Percentiles rank a stretch among this genome's conserved stretches.
Evolutionary conservation across 306 rosid species (phyloP).

Genomic region (Cucumis melo): DNA sequence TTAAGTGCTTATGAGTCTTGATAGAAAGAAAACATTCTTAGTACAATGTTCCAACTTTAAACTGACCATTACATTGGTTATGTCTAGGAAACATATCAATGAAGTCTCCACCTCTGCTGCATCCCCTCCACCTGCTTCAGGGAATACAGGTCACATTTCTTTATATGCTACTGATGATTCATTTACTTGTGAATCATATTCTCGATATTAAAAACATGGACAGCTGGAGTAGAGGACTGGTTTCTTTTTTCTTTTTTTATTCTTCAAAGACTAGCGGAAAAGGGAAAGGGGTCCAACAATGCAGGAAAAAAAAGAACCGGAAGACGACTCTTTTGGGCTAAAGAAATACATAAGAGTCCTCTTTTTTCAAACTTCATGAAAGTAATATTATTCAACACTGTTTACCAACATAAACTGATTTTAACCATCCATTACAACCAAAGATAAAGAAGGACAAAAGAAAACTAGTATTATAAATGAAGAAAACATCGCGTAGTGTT

Average conservation of each 20-base stretch:
- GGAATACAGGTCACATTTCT: constrained; percentile 16
- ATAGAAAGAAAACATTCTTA: background rate
- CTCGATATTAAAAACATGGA: background rate
- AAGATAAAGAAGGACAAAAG: background rate
- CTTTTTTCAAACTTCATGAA: background rate
- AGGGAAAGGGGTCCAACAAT: background rate
- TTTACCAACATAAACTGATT: background rate
- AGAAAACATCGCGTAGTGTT: background rate
- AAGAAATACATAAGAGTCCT: background rate
- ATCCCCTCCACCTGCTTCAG: constrained; percentile 13
- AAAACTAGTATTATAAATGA: background rate
- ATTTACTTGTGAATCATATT: background rate
- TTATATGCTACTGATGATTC: background rate
- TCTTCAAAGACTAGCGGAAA: background rate
- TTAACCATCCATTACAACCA: background rate
- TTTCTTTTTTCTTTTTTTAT: background rate
- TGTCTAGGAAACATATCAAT: constrained; percentile 46
- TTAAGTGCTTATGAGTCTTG: background rate
- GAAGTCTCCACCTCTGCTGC: constrained; percentile 15
- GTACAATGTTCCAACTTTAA: background rate
- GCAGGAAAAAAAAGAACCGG: background rate
- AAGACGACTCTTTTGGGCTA: background rate
- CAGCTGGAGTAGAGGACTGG: background rate
- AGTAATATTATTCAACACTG: background rate
- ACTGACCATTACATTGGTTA: constrained; percentile 9